Evolutionary conservation across 2,329 filamentous ascomycete genomes (phyloP).

Genomic region (Dothideomycetes sp.): DNA sequence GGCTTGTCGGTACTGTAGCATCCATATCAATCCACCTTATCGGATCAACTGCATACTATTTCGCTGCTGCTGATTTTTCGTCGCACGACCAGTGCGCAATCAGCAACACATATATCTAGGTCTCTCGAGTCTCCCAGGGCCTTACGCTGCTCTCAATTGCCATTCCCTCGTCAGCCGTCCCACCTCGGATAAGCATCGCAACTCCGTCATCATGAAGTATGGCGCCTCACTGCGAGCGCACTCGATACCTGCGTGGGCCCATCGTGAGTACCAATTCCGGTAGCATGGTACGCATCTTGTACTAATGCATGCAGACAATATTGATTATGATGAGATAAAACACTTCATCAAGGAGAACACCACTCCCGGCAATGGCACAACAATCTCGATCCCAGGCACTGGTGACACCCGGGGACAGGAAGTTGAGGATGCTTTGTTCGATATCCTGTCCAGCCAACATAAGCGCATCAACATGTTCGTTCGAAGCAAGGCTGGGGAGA

Average conservation of each 20-base stretch:
- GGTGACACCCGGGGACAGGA: constrained; percentile 41
- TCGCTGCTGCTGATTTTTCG: too few relatives aligned
- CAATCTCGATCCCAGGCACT: constrained; percentile 65
- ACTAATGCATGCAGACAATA: constrained; percentile 50
- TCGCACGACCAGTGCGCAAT: too few relatives aligned
- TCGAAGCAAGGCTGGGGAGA: constrained; percentile 68
- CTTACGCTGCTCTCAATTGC: too few relatives aligned
- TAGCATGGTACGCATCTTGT: constrained; percentile 1
- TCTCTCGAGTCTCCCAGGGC: too few relatives aligned
- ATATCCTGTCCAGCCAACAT: constrained; percentile 62
- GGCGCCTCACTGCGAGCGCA: constrained; percentile 61
- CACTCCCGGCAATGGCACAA: constrained; percentile 55
- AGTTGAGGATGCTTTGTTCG: constrained; percentile 63
- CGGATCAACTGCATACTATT: too few relatives aligned
- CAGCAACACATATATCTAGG: too few relatives aligned
- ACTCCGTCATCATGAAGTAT: constrained; percentile 53
- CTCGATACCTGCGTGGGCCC: constrained; percentile 72
- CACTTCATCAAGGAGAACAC: constrained; percentile 74
- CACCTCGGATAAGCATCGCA: too few relatives aligned
- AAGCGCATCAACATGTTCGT: constrained; percentile 70
- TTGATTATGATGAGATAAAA: constrained; percentile 83
- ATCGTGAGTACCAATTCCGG: constrained; percentile 42
- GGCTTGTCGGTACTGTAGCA: too few relatives aligned
- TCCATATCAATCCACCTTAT: too few relatives aligned
- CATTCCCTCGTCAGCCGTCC: too few relatives aligned